Conservation (phyloP, 2,329 filamentous ascomycete species). For the Penicillium concentricum region DNA sequence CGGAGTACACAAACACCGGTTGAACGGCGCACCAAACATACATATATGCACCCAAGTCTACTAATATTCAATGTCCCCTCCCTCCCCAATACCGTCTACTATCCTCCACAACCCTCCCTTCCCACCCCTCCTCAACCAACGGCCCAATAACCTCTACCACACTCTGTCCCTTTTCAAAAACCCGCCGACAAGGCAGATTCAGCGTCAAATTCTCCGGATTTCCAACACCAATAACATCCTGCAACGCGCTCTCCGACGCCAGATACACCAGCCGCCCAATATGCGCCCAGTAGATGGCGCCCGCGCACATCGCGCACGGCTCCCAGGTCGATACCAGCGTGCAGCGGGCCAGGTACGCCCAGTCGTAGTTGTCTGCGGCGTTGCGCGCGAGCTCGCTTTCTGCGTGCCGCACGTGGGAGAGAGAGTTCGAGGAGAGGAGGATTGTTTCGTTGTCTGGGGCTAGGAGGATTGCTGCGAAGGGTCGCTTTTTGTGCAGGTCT, state of each 20-base stretch:
- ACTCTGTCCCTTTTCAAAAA: slow-evolving; percentile 51
- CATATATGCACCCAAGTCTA: not conserved
- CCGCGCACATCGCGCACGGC: slow-evolving; percentile 55
- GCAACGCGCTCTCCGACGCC: slow-evolving; percentile 50
- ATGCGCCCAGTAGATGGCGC: slow-evolving; percentile 53
- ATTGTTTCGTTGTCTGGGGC: slow-evolving; percentile 52
- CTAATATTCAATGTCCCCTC: too few species aligned
- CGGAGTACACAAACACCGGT: not conserved
- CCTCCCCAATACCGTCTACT: slow-evolving; percentile 47
- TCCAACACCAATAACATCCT: slow-evolving; percentile 46
- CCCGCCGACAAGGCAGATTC: slow-evolving; percentile 49
- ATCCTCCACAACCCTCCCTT: slow-evolving; percentile 47
- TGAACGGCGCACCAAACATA: not conserved
- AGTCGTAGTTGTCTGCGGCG: slow-evolving; percentile 50
- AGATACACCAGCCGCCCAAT: slow-evolving; percentile 55
- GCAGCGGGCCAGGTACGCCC: slow-evolving; percentile 50
- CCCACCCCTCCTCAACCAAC: slow-evolving; percentile 38
- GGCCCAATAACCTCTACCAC: slow-evolving; percentile 52
- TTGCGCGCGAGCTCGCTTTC: slow-evolving; percentile 52
- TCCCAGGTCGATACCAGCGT: slow-evolving; percentile 57
- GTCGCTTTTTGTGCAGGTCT: slow-evolving; percentile 47
- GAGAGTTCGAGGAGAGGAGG: slow-evolving; percentile 50
- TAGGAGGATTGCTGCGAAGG: slow-evolving; percentile 51
- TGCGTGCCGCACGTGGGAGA: slow-evolving; percentile 55
- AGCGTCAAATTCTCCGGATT: slow-evolving; percentile 56